phyloP scores from a whole-genome alignment of 768 basidiomycete species.

The Suillus subaureus region DNA sequence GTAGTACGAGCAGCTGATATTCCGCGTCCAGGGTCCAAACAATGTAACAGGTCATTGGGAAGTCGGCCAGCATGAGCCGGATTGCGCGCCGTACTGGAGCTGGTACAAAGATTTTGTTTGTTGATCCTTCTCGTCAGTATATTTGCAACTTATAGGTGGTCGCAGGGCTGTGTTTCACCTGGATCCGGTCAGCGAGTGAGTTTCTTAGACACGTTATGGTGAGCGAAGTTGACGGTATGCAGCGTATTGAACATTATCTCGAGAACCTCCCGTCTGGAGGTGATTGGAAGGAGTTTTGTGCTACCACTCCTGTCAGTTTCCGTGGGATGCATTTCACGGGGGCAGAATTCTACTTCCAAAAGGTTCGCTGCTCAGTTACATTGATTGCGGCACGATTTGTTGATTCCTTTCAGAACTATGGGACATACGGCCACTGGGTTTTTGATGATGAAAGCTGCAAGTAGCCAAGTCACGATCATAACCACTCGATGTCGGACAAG shows the following conservation, averaged over 20 bases:
- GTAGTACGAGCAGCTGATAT: constrained; percentile 1
- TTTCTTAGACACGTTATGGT: background rate
- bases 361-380: constrained; percentile 14
- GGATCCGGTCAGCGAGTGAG: constrained; percentile 11
- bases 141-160: background rate
- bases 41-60: constrained; percentile 29
- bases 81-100: constrained; percentile 27
- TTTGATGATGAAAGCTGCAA: constrained; percentile 23
- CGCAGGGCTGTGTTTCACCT: constrained; percentile 8
- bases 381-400: background rate
- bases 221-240: background rate
- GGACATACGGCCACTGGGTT: constrained; percentile 27
- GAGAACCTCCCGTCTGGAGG: constrained; percentile 28
- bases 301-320: constrained; percentile 33
- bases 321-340: constrained; percentile 26
- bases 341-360: constrained; percentile 25
- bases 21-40: constrained; percentile 15
- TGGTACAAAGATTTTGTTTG: constrained; percentile 25
- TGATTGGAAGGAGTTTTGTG: constrained; percentile 35
- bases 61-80: constrained; percentile 27
- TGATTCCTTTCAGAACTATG: constrained; percentile 15
- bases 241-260: constrained; percentile 33
- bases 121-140: background rate
- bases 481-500: background rate
- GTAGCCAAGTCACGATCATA: background rate